Percentiles rank a stretch among this genome's conserved stretches.
phyloP scores from a whole-genome alignment of 2,329 filamentous ascomycete species.

The Falciphora oryzae region DNA sequence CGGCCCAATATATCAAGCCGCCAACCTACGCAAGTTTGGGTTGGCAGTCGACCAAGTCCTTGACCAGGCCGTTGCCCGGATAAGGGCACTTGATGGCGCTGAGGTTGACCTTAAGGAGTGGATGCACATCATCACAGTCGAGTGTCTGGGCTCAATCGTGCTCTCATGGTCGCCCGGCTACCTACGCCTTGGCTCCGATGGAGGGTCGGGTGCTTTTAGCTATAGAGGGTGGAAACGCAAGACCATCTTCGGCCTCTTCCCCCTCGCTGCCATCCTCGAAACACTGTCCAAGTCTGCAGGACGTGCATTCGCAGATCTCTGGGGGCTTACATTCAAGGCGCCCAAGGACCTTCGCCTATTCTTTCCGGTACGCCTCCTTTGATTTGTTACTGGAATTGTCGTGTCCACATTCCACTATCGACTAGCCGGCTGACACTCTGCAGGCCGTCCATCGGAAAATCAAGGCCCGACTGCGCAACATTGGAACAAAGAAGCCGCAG shows the following conservation, averaged over 20 bases:
- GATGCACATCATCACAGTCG: slow-evolving; percentile 51
- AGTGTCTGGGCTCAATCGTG: slow-evolving; percentile 43
- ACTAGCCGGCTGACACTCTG: not conserved
- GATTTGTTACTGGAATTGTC: not conserved
- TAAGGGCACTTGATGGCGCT: slow-evolving; percentile 30
- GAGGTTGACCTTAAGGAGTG: slow-evolving; percentile 45
- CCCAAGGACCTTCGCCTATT: slow-evolving; percentile 40
- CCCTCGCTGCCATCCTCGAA: slow-evolving; percentile 32
- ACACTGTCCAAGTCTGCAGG: slow-evolving; percentile 31
- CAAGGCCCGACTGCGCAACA: slow-evolving; percentile 7
- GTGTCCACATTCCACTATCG: not conserved
- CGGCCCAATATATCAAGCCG: slow-evolving; percentile 39
- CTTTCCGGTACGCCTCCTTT: slow-evolving; percentile 36
- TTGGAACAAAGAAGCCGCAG: slow-evolving; percentile 6
- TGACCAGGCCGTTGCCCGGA: slow-evolving; percentile 25
- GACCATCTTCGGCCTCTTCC: slow-evolving; percentile 47
- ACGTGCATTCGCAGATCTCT: slow-evolving; percentile 34
- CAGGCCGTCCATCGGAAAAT: slow-evolving; percentile 25
- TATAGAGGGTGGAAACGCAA: slow-evolving; percentile 47
- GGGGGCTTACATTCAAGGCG: slow-evolving; percentile 39
- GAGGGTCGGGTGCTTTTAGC: slow-evolving; percentile 40
- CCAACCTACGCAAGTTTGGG: slow-evolving; percentile 37
- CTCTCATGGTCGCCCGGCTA: slow-evolving; percentile 48
- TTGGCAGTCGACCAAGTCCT: slow-evolving; percentile 35
- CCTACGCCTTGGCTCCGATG: slow-evolving; percentile 37